Conservation (phyloP, 345 rosid species). For the Boechera divaricarpa region DNA sequence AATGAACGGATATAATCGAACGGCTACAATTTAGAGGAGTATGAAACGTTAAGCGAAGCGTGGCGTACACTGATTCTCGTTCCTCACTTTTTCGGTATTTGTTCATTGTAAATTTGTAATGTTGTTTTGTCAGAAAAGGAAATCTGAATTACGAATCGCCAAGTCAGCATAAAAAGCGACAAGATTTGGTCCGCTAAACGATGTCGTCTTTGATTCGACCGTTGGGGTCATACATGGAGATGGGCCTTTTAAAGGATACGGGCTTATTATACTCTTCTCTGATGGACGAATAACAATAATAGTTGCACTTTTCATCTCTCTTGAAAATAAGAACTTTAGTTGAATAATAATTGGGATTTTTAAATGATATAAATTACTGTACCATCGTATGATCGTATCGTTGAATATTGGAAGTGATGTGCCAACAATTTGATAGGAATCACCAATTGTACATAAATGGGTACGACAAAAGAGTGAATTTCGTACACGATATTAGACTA, state of each 20-base stretch:
- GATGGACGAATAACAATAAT: too few relatives aligned
- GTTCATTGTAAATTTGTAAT: background rate
- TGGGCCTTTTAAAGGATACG: background rate
- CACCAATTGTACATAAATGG: background rate
- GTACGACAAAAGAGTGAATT: constrained; percentile 22
- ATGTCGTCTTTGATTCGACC: constrained; percentile 37
- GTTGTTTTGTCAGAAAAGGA: constrained; percentile 40
- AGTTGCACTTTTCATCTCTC: too few relatives aligned
- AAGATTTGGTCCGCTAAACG: constrained; percentile 20
- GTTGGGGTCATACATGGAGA: constrained; percentile 6
- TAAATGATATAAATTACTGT: too few relatives aligned
- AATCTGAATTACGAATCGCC: constrained; percentile 43
- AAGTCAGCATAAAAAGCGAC: constrained; percentile 44
- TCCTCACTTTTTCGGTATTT: constrained; percentile 35
- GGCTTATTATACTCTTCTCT: background rate
- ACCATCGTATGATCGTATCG: too few relatives aligned
- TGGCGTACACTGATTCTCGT: constrained; percentile 17
- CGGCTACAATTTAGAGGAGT: constrained; percentile 6
- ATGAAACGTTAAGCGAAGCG: background rate
- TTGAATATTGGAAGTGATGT: constrained; percentile 21
- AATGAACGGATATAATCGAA: background rate
- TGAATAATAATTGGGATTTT: background rate
- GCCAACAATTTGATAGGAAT: constrained; percentile 5
- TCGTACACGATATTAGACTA: constrained; percentile 30
- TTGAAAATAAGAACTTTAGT: background rate